A percentile compares a stretch with the other conserved stretches of the same genome.
phyloP scores from a whole-genome alignment of 345 rosid species.

The Turnera subulata region DNA sequence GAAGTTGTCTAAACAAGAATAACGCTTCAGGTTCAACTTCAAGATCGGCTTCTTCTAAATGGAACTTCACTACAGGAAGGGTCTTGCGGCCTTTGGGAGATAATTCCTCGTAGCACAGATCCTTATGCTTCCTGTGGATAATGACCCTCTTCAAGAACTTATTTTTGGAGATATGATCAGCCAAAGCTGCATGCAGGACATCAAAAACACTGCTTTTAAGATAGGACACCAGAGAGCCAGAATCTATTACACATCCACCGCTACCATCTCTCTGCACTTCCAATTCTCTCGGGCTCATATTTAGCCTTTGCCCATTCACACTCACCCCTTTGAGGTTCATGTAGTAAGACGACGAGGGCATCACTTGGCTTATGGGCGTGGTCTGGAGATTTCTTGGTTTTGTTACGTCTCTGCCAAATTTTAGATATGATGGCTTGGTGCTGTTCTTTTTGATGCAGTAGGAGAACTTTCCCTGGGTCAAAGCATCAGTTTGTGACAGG shows the following conservation, averaged over 20 bases:
- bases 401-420: not conserved
- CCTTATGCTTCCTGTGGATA: not conserved
- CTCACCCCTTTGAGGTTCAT: not conserved
- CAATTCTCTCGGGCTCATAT: not conserved
- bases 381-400: not conserved
- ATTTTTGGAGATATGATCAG: not conserved
- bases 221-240: not conserved
- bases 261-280: not conserved
- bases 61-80: not conserved
- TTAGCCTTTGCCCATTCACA: not conserved
- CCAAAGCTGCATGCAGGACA: not conserved
- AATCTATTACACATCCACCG: not conserved
- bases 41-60: not conserved
- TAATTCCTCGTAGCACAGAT: conserved; percentile 1
- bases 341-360: not conserved
- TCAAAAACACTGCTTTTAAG: not conserved
- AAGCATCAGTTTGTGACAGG: not conserved
- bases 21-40: not conserved
- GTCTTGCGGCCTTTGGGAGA: not conserved
- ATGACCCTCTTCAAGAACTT: not conserved
- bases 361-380: not conserved
- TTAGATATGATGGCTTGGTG: not conserved
- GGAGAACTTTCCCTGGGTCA: conserved; percentile 1
- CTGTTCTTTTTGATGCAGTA: not conserved
- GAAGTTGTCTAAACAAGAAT: not conserved